A percentile compares a stretch with the other conserved stretches of the same genome.
phyloP scores from a whole-genome alignment of 257 asterid genomes.

The Solanum pinnatisectum region DNA sequence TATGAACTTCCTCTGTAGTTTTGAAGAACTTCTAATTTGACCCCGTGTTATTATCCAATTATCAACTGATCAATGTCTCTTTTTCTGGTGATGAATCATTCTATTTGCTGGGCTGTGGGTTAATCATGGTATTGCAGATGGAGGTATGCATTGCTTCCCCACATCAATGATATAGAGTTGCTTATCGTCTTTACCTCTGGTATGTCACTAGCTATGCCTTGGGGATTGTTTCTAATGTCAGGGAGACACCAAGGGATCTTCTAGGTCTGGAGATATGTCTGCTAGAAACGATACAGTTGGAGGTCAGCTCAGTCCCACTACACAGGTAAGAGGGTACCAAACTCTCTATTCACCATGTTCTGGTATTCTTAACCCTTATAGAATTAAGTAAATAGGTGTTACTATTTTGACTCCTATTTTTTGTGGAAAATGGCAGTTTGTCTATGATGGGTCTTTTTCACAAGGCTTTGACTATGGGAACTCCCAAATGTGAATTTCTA shows the following conservation, averaged over 20 bases:
- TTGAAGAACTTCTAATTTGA: neutral
- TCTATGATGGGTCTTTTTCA: constrained; percentile 41
- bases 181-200: neutral
- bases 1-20: neutral
- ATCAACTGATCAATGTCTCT: neutral
- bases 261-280: constrained; percentile 40
- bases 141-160: constrained; percentile 34
- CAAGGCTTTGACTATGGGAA: constrained; percentile 43
- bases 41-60: neutral
- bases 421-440: constrained; percentile 27
- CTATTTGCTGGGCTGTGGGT: constrained; percentile 6
- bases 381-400: neutral
- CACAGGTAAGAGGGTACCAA: constrained; percentile 24
- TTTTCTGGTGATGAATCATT: constrained; percentile 4
- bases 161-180: neutral
- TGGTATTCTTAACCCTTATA: neutral
- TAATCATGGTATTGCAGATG: constrained; percentile 26
- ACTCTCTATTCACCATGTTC: neutral
- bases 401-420: neutral
- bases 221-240: constrained; percentile 17
- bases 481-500: constrained; percentile 35
- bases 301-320: constrained; percentile 27
- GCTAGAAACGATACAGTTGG: constrained; percentile 24
- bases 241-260: constrained; percentile 57
- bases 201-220: neutral